phyloP scores from a whole-genome alignment of 257 asterid genomes.

The Ilex aquifolium region DNA sequence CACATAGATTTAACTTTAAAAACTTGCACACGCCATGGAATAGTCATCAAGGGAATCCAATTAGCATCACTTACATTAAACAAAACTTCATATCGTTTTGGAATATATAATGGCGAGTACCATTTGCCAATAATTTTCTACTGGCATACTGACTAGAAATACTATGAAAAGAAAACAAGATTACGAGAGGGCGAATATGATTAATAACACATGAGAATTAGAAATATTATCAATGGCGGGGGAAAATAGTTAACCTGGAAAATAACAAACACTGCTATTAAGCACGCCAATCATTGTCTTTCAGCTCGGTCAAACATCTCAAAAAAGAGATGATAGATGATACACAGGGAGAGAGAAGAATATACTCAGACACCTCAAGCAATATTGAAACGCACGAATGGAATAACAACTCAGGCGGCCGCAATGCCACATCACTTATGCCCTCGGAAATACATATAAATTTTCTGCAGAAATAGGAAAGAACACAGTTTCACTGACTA shows the following conservation, averaged over 20 bases:
- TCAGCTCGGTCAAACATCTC: neutral
- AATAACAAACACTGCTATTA: neutral
- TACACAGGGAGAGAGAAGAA: neutral
- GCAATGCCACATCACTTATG: constrained; percentile 34
- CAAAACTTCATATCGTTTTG: too few species aligned
- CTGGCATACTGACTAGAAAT: too few species aligned
- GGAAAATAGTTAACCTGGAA: neutral
- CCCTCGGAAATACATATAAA: constrained; percentile 82
- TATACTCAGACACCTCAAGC: neutral
- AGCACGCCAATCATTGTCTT: neutral
- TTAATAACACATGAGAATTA: too few species aligned
- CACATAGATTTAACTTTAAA: too few species aligned
- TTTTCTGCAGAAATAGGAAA: constrained; percentile 52
- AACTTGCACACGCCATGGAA: too few species aligned
- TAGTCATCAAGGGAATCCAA: too few species aligned
- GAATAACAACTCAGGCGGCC: neutral
- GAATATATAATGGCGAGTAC: too few species aligned
- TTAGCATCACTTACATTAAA: too few species aligned
- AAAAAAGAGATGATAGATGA: neutral
- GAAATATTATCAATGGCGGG: neutral
- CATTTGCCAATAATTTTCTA: too few species aligned
- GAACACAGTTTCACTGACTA: neutral
- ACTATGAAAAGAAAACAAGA: too few species aligned
- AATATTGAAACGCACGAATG: neutral
- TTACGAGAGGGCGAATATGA: too few species aligned